A percentile compares a stretch with the other conserved stretches of the same genome.
These are phyloP conservation scores for Scedosporium boydii DNA, from an alignment of 2,329 filamentous ascomycete genomes.

Conservation along the genomic window DNA sequence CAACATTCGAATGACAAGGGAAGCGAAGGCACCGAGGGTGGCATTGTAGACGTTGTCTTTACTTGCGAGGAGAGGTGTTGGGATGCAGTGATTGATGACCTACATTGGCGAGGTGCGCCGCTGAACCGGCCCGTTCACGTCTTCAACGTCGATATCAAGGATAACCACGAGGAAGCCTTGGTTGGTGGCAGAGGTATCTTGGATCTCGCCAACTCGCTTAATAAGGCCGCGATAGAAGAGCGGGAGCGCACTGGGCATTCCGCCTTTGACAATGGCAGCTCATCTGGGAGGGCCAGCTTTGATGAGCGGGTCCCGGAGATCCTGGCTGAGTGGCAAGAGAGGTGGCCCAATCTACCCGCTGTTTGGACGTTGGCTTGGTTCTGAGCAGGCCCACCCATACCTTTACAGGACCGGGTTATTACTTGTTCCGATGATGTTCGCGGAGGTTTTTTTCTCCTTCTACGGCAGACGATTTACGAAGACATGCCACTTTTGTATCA, in stretches of 20 bases:
- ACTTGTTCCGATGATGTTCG: neutral
- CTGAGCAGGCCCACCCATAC: slow-evolving; percentile 29
- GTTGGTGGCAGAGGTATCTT: slow-evolving; percentile 86
- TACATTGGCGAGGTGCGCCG: slow-evolving; percentile 74
- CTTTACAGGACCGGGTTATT: neutral
- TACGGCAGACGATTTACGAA: neutral
- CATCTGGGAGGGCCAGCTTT: slow-evolving; percentile 63
- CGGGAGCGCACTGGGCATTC: slow-evolving; percentile 53
- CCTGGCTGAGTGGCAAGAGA: slow-evolving; percentile 85
- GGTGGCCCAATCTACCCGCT: slow-evolving; percentile 83
- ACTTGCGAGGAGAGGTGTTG: slow-evolving; percentile 97
- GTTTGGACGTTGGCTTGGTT: slow-evolving; percentile 96
- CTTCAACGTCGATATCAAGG: slow-evolving; percentile 96
- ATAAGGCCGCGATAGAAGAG: slow-evolving; percentile 71
- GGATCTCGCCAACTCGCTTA: slow-evolving; percentile 78
- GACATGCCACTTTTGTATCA: slow-evolving; percentile 1
- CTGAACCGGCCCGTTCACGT: slow-evolving; percentile 92
- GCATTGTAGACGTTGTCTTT: slow-evolving; percentile 87
- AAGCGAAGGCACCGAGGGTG: slow-evolving; percentile 71
- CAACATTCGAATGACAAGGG: slow-evolving; percentile 71
- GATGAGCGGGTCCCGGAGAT: slow-evolving; percentile 92
- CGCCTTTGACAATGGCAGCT: slow-evolving; percentile 61
- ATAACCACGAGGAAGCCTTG: slow-evolving; percentile 94
- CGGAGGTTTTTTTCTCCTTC: neutral
- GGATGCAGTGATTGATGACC: slow-evolving; percentile 93